Percentiles rank a stretch among this genome's conserved stretches.
Evolutionary conservation across 495 filamentous ascomycete genomes (phyloP).

Genomic region (Xylaria nigripes): DNA sequence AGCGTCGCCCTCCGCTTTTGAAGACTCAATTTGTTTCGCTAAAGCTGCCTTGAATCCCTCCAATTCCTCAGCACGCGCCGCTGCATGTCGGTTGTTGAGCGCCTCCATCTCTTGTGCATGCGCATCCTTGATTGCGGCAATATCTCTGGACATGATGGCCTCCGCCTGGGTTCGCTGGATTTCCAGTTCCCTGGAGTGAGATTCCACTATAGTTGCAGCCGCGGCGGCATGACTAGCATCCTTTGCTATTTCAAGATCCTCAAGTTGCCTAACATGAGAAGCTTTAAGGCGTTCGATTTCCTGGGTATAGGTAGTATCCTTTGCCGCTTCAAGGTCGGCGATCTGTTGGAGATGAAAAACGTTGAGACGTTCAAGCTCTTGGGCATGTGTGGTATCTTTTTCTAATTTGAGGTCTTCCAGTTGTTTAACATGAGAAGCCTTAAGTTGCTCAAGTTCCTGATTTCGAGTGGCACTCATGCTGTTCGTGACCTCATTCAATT

Average conservation of each 20-base stretch:
- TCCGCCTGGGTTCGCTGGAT: conserved; percentile 18
- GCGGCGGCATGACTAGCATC: conserved; percentile 13
- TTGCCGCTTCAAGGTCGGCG: conserved; percentile 12
- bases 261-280: conserved; percentile 10
- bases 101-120: conserved; percentile 24
- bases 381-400: conserved; percentile 3
- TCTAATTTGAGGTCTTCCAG: conserved; percentile 24
- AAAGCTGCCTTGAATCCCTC: conserved; percentile 24
- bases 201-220: conserved; percentile 12
- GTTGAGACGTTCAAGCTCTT: conserved; percentile 30
- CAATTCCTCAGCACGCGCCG: conserved; percentile 21
- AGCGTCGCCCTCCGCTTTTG: conserved; percentile 22
- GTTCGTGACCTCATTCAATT: conserved; percentile 28
- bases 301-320: conserved; percentile 7
- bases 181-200: conserved; percentile 18
- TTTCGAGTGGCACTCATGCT: conserved; percentile 25
- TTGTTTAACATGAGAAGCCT: conserved; percentile 17
- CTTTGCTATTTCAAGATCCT: conserved; percentile 23
- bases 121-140: conserved; percentile 17
- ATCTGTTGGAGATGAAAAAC: conserved; percentile 31
- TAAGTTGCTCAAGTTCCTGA: conserved; percentile 16
- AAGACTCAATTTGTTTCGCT: conserved; percentile 24
- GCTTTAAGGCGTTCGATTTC: conserved; percentile 5
- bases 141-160: conserved; percentile 16
- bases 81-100: conserved; percentile 22